Base-by-base conservation (phyloP, 2,329 filamentous ascomycete genomes). In the Penicillium paneum region DNA sequence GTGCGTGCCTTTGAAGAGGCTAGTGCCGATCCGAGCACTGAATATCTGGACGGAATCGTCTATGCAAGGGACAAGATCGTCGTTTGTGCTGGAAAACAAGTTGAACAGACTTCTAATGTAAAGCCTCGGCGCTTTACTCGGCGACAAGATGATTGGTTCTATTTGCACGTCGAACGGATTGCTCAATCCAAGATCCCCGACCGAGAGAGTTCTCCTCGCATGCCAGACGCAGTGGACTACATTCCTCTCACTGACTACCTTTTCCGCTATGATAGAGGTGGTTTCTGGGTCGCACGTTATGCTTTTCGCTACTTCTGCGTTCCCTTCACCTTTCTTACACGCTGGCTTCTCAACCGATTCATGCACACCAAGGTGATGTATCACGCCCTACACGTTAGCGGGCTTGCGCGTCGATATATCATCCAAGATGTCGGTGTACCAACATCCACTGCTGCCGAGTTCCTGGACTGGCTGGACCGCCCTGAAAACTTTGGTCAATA, bases 1-100 rank as follows among this genome's bases (percentile, higher is more conserved):
- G 71, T 83, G 3, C 60, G 69, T n/a, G 74, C 74, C 28, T 76
- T 87, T 32, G 71, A 79, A 50, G 69, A 77, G 2, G 76, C 76
- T 54, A 76, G 74, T 6, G 52, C 64, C 0, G 71, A 79, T 40
- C 57, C 65, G 0, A 58, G 64, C 1, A 71, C 78, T n/a, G 86
- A 90, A 56, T 91, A 85, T 60, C 77, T 92, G 2, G 88, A 91
- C 55, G 87, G 80, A 1, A 87, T 90, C 40, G 74, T 85, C n/a
- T 89, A 82, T 66, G 79, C 82, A 0, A 71, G 73, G 13, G 73
- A 76, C 17, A 75, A 75, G 6, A 82, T 83, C 0, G 78, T 88
- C 1, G 72, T 90, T 40, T 86, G 87, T 67, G 77, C 79, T 0
- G 88, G 88, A 0, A 76, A 75, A 10, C 72, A 88, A 15, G 78